Conservation (phyloP, 1,284 basidiomycete genomes). For the Pseudomicrostroma phylloplanum region DNA sequence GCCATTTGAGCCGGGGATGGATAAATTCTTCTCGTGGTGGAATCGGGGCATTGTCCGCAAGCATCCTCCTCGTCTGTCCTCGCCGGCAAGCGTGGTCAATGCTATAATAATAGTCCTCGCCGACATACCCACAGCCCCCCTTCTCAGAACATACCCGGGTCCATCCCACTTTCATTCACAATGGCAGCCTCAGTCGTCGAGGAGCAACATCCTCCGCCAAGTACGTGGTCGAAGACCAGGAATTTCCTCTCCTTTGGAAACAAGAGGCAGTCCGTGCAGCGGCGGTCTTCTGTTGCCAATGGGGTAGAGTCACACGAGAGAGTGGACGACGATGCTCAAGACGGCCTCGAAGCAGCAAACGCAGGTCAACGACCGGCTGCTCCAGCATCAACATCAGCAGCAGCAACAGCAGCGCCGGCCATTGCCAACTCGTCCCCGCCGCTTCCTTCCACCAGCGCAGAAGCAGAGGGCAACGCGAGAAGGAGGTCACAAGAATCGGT, state of each 20-base stretch:
- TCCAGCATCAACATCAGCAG: background rate
- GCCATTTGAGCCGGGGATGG: too few relatives aligned
- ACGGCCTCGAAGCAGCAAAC: background rate
- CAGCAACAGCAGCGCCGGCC: background rate
- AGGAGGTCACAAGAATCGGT: background rate
- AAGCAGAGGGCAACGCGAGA: background rate
- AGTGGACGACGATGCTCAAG: conserved; percentile 4
- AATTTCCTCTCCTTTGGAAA: conserved; percentile 5
- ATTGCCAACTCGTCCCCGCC: background rate
- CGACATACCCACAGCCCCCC: too few relatives aligned
- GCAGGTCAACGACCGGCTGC: background rate
- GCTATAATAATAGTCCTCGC: too few relatives aligned
- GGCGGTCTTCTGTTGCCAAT: background rate
- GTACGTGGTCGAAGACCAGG: background rate
- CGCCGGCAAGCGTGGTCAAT: too few relatives aligned
- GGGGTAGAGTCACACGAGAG: background rate
- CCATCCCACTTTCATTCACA: background rate
- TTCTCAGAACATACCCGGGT: too few relatives aligned
- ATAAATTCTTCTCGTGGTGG: too few relatives aligned
- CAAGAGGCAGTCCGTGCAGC: background rate
- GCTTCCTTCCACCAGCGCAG: background rate
- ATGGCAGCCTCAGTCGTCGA: background rate
- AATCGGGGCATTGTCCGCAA: too few relatives aligned
- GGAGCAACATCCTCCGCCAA: conserved; percentile 1
- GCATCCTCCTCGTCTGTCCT: too few relatives aligned